These are phyloP conservation scores for Neobulgaria alba DNA, from an alignment of 2,329 filamentous ascomycete genomes.

Conservation along the genomic window DNA sequence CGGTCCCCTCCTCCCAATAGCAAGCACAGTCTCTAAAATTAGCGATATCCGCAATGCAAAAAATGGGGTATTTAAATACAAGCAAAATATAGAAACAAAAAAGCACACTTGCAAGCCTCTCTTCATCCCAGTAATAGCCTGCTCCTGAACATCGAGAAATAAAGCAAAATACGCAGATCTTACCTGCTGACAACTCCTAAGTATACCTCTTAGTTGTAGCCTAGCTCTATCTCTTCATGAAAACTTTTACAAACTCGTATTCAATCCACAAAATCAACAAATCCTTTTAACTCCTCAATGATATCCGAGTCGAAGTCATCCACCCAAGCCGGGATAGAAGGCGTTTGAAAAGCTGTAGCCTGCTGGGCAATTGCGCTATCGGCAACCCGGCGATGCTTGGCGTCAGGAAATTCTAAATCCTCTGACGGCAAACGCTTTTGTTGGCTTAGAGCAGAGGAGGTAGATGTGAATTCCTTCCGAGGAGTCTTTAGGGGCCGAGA, in stretches of 20 bases:
- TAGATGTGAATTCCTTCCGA: slow-evolving; percentile 1
- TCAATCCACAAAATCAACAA: slow-evolving; percentile 27
- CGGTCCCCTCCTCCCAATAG: no score
- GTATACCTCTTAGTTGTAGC: no score
- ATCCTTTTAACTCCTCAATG: slow-evolving; percentile 24
- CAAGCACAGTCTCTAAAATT: no score
- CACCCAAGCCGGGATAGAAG: slow-evolving; percentile 25
- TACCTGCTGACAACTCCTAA: no score
- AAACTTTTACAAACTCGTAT: no score
- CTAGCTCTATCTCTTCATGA: no score
- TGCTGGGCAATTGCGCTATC: neutral
- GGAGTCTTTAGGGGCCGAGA: neutral
- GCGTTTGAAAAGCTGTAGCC: neutral
- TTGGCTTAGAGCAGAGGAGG: slow-evolving; percentile 1
- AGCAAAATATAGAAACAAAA: neutral
- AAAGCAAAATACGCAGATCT: no score
- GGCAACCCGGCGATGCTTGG: slow-evolving; percentile 14
- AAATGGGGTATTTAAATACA: neutral
- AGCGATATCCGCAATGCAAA: neutral
- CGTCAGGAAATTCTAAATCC: slow-evolving; percentile 7
- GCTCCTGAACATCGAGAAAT: no score
- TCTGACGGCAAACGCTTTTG: slow-evolving; percentile 11
- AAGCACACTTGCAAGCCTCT: no score
- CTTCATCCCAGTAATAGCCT: no score
- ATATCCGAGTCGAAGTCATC: slow-evolving; percentile 28